Conservation (phyloP, 1,284 basidiomycete genomes). For the Marasmius tenuissimus region DNA sequence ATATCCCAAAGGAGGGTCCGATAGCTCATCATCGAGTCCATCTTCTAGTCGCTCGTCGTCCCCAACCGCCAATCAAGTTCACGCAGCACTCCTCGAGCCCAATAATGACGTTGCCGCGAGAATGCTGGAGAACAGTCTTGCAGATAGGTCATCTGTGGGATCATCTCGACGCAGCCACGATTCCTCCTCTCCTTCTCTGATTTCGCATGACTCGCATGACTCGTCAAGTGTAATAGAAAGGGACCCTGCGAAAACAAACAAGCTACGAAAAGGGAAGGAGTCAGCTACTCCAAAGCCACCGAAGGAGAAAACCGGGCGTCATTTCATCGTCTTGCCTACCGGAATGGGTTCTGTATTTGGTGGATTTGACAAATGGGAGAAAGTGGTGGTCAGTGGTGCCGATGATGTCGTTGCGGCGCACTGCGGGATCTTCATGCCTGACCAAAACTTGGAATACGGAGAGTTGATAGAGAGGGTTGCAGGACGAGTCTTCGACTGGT, state of each 20-base stretch:
- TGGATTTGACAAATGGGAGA: slow-evolving; percentile 48
- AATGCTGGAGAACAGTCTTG: slow-evolving; percentile 26
- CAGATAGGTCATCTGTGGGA: slow-evolving; percentile 35
- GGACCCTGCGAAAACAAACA: background rate
- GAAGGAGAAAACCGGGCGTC: slow-evolving; percentile 30
- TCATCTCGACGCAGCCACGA: background rate
- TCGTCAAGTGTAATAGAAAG: slow-evolving; percentile 15
- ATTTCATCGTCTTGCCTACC: slow-evolving; percentile 52
- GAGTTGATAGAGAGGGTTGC: slow-evolving; percentile 45
- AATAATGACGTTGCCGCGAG: slow-evolving; percentile 10
- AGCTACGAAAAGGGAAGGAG: background rate
- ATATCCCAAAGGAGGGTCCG: slow-evolving; percentile 13
- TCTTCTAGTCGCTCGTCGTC: background rate
- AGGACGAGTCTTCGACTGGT: slow-evolving; percentile 43
- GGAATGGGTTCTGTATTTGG: slow-evolving; percentile 39
- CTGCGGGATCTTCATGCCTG: slow-evolving; percentile 51
- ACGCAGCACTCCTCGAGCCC: background rate
- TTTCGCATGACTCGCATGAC: background rate
- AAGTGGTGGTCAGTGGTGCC: slow-evolving; percentile 45
- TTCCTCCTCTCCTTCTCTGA: background rate
- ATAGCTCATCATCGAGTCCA: background rate
- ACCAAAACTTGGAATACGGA: slow-evolving; percentile 50
- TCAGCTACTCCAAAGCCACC: slow-evolving; percentile 19
- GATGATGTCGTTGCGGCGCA: slow-evolving; percentile 57
- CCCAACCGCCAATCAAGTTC: background rate